Evolutionary conservation across 2,329 filamentous ascomycete species (phyloP).

Genomic region (Talaromyces marneffei): DNA sequence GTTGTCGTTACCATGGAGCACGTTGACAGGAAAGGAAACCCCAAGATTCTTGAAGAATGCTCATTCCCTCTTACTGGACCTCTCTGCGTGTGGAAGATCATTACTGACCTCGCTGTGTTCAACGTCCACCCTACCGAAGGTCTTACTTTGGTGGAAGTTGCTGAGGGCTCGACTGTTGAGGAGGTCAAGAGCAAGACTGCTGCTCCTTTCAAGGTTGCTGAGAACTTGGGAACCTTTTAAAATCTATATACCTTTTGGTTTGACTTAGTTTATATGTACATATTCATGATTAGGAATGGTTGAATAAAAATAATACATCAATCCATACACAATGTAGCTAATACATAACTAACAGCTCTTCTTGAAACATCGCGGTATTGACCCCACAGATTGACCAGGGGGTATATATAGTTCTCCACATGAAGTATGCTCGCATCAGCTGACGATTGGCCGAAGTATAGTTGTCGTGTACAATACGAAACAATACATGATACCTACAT

Average conservation of each 20-base stretch:
- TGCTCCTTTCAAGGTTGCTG: constrained; percentile 60
- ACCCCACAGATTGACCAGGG: background rate
- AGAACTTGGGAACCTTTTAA: constrained; percentile 49
- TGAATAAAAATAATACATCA: background rate
- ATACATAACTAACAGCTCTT: background rate
- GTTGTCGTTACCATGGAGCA: constrained; percentile 68
- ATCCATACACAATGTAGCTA: background rate
- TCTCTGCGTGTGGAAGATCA: constrained; percentile 62
- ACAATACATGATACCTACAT: background rate
- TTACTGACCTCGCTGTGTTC: constrained; percentile 66
- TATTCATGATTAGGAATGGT: background rate
- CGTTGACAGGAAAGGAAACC: constrained; percentile 61
- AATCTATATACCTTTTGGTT: background rate
- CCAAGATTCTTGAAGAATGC: constrained; percentile 60
- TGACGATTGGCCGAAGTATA: background rate
- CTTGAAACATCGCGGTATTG: background rate
- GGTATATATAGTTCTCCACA: background rate
- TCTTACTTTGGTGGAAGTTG: constrained; percentile 57
- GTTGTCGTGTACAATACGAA: background rate
- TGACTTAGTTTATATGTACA: background rate
- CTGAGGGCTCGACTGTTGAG: constrained; percentile 64
- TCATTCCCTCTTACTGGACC: constrained; percentile 61
- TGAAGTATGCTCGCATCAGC: background rate
- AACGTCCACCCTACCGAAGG: constrained; percentile 62
- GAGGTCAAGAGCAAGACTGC: constrained; percentile 66